A percentile compares a stretch with the other conserved stretches of the same genome.
Conservation (phyloP, 2,329 filamentous ascomycete species). For the Biscogniauxia sp. region DNA sequence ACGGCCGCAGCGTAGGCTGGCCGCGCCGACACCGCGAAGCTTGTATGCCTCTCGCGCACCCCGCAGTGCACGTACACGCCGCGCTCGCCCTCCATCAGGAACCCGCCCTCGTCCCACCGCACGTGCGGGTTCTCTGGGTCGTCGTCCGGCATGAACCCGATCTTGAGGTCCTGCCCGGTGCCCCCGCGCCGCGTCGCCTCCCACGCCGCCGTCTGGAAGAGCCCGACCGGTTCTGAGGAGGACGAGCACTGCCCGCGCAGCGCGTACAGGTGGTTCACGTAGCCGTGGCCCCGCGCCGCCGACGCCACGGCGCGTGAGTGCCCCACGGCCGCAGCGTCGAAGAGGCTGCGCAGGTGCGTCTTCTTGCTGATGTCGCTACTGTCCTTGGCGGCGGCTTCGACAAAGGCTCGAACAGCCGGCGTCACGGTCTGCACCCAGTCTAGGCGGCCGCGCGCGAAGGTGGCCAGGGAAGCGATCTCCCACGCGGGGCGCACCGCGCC, state of each 20-base stretch:
- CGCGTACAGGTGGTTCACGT: slow-evolving; percentile 13
- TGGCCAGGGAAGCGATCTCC: slow-evolving; percentile 12
- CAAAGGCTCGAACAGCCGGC: slow-evolving; percentile 6
- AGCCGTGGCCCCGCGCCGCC: slow-evolving; percentile 5
- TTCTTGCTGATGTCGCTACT: not conserved
- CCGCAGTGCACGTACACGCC: slow-evolving; percentile 17
- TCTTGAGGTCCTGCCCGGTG: slow-evolving; percentile 15
- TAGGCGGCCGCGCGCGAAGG: slow-evolving; percentile 10
- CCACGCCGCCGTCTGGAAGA: slow-evolving; percentile 17
- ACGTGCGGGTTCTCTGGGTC: not conserved
- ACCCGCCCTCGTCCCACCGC: slow-evolving; percentile 14
- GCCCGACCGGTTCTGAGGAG: not conserved
- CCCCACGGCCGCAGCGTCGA: slow-evolving; percentile 3
- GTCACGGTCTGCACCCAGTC: slow-evolving; percentile 19
- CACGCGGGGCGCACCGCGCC: slow-evolving; percentile 12
- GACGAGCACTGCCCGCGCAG: slow-evolving; percentile 1
- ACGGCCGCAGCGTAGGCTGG: slow-evolving; percentile 4
- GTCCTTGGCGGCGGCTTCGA: slow-evolving; percentile 1
- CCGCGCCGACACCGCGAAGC: slow-evolving; percentile 9
- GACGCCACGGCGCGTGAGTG: slow-evolving; percentile 5
- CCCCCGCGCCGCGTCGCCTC: slow-evolving; percentile 13
- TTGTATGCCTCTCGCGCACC: slow-evolving; percentile 3
- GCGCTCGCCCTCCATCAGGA: slow-evolving; percentile 12
- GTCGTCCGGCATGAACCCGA: slow-evolving; percentile 14
- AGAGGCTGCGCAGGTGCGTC: not conserved